Base-by-base conservation (phyloP, 2,329 filamentous ascomycete species). In the Neofusicoccum sp. region DNA sequence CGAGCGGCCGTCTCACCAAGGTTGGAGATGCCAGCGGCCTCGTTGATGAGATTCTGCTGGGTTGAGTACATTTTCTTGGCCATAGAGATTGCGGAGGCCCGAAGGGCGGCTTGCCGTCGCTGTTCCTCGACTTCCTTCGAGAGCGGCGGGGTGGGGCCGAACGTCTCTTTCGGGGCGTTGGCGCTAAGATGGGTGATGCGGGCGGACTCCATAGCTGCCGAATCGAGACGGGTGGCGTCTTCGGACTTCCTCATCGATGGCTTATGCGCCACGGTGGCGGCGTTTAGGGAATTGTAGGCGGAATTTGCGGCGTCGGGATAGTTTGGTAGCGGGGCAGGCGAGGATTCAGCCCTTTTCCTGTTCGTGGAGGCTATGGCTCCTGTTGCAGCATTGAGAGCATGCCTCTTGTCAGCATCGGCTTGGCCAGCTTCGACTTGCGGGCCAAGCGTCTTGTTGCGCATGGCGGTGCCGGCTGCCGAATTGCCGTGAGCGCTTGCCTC, bases 61-160 rank as follows among this genome's bases (percentile, higher is more conserved):
- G 86, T 81, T 9, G 81, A 85, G 72, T 93, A 97, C 87, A 97
- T 94, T 68, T 89, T 87, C 76, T 89, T 90, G 6, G 93, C 93
- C 92, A 97, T 96, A 9, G 90, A 91, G 3, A 97, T 81, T 2
- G 93, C 92, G 22, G 92, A 94, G 34, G 92, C 91, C 66, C 89
- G 89, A 2, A 96, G 80, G 4, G 88, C 87, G 67, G 92, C 89
- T 48, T 88, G 85, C 64, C 85, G 86, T 65, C 85, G 87, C 74
- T 88, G 85, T 70, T 97, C 92, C 44, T 95, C 89, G 0, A 87
- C 78, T 71, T 96, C 91, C 1, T 85, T 79, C 31, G 86, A 83
- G 3, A 96, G 86, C 0, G 88, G 89, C 3, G 93, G 92, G 37
- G 86, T 80, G 1, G 90, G 88, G 0, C 89, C 92, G 72, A 89